Base-by-base conservation (phyloP, 2,329 filamentous ascomycete species). In the Ascochyta viciae-villosae region DNA sequence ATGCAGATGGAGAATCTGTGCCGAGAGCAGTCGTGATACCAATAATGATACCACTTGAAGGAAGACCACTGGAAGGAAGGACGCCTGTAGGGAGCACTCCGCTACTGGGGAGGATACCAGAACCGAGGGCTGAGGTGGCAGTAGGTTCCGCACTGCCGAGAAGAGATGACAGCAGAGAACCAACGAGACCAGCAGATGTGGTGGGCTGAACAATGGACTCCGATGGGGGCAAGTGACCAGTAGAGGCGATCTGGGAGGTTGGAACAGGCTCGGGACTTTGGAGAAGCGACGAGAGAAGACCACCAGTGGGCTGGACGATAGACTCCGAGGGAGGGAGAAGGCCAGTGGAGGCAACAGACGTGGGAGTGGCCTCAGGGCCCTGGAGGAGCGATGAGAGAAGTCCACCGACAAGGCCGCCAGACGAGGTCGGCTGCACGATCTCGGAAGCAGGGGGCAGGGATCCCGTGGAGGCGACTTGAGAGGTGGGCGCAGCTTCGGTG, bases 11-110 rank as follows among this genome's bases (percentile, higher is more conserved):
- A 8, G 55, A 57, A 26, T 61, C 62, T 23, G 66, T 72, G 37
- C 71, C 71, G 19, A 75, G 54, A 12, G 72, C 71, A 7, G 72
- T 75, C 6, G 72, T 74, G 41, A 75, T 73, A 13, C 73, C 73
- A 52, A 76, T 71, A 9, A 72, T 50, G 43, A 75, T 75, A 10
- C 73, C 67, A 23, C 54, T 60, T 23, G 68, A 63, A 23, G 67
- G 57, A 34, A 50, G 24, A 12, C 33, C 40, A 23, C 57, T 61
- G 1, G 46, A 46, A 12, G 37, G 13, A 16, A 39, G 40, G 44
- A 33, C 46, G 6, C 59, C 61, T 19, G 70, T 71, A 16, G 70
- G 66, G 23, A 64, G 59, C 10, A 71, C 58, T 24, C 66, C 39
- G 29, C 49, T 64, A 40, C 60, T 60, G 8, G 70, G 64, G 12